Evolutionary conservation across 441 rosid species (phyloP).

Genomic region (Omphalea diandra): DNA sequence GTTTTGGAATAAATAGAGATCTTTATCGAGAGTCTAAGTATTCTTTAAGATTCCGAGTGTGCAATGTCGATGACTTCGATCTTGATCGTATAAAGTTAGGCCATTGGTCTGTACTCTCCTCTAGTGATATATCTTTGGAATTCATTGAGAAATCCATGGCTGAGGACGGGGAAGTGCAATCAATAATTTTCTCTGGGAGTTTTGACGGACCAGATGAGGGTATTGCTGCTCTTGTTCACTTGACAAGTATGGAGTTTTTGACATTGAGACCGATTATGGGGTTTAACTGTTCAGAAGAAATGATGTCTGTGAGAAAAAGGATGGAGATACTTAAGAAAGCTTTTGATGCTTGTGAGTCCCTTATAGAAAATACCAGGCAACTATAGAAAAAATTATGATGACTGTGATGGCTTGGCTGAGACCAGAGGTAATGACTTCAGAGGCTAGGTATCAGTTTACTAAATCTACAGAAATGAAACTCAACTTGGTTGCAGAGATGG

Average conservation of each 20-base stretch:
- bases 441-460: slow-evolving; percentile 59
- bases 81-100: slow-evolving; percentile 78
- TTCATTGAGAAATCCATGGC: slow-evolving; percentile 38
- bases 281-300: slow-evolving; percentile 34
- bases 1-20: slow-evolving; percentile 36
- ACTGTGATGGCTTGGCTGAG: slow-evolving; percentile 92
- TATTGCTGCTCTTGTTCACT: slow-evolving; percentile 79
- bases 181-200: slow-evolving; percentile 60
- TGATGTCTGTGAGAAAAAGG: slow-evolving; percentile 60
- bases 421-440: slow-evolving; percentile 87
- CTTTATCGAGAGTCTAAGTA: slow-evolving; percentile 42
- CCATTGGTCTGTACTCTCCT: slow-evolving; percentile 81
- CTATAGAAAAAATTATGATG: slow-evolving; percentile 85
- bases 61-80: slow-evolving; percentile 43
- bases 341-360: slow-evolving; percentile 75
- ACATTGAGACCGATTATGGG: slow-evolving; percentile 63
- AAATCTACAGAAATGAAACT: slow-evolving; percentile 34
- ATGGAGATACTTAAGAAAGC: slow-evolving; percentile 73
- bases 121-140: slow-evolving; percentile 62
- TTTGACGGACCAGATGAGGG: slow-evolving; percentile 91
- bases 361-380: slow-evolving; percentile 66
- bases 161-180: slow-evolving; percentile 38
- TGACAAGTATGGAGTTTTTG: slow-evolving; percentile 59
- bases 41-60: slow-evolving; percentile 64
- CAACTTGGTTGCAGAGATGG: slow-evolving; percentile 28